A percentile compares a stretch with the other conserved stretches of the same genome.
phyloP scores from a whole-genome alignment of 306 rosid species.

The Nissolia schottii region DNA sequence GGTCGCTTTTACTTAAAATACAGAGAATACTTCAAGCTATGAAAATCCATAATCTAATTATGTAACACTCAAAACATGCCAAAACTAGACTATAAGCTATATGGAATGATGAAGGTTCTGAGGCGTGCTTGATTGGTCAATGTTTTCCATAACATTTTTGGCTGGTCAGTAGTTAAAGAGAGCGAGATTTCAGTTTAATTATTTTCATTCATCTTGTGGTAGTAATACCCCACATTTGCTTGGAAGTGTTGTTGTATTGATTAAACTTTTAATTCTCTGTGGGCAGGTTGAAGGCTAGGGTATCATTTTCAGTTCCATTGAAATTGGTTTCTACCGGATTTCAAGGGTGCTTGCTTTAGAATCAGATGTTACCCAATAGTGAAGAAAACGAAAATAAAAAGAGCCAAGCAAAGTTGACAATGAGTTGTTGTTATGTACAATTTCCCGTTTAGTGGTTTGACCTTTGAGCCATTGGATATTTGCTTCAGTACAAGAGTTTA shows the following conservation, averaged over 20 bases:
- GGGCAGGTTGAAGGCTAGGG: constrained; percentile 37
- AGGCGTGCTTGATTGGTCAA: no score
- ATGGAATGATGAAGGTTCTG: no score
- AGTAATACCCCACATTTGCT: neutral
- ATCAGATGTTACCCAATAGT: neutral
- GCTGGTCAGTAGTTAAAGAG: neutral
- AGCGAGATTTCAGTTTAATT: neutral
- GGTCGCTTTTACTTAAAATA: neutral
- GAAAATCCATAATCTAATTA: neutral
- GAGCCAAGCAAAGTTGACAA: neutral
- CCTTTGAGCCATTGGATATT: neutral
- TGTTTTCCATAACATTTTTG: no score
- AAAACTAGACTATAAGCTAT: no score
- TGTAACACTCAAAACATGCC: neutral
- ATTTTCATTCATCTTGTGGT: neutral
- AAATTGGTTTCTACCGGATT: constrained; percentile 1
- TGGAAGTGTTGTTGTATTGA: constrained; percentile 2
- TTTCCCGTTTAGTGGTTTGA: neutral
- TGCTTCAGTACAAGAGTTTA: neutral
- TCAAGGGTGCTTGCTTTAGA: constrained; percentile 7
- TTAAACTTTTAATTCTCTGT: neutral
- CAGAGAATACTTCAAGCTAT: neutral
- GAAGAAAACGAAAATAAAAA: neutral
- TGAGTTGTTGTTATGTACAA: neutral
- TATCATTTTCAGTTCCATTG: neutral